Evolutionary conservation across 148 eudicot species (phyloP).

Genomic region (Drosera capensis): DNA sequence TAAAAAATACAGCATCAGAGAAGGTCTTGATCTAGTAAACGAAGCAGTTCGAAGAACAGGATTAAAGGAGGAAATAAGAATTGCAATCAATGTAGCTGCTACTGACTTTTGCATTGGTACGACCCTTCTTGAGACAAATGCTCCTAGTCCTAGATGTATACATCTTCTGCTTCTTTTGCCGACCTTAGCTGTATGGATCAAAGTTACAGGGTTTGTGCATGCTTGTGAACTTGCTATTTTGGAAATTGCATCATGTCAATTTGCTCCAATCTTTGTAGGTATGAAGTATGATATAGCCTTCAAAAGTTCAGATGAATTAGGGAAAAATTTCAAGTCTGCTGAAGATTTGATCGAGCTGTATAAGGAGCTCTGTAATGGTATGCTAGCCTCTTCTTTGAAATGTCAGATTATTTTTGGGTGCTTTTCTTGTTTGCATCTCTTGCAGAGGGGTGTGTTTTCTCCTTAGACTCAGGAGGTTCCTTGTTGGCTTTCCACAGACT

Average conservation of each 20-base stretch:
- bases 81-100: constrained; percentile 77
- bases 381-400: constrained; percentile 2
- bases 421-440: too few relatives aligned
- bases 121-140: too few relatives aligned
- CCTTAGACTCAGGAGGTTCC: too few relatives aligned
- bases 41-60: constrained; percentile 84
- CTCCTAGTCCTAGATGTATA: too few relatives aligned
- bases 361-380: constrained; percentile 76
- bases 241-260: background rate
- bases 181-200: too few relatives aligned
- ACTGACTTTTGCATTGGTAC: constrained; percentile 97
- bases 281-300: constrained; percentile 84
- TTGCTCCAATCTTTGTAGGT: constrained; percentile 28
- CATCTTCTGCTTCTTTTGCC: too few relatives aligned
- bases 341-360: constrained; percentile 91
- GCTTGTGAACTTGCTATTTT: background rate
- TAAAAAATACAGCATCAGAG: constrained; percentile 54
- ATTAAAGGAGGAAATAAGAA: constrained; percentile 69
- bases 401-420: too few relatives aligned
- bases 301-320: constrained; percentile 64
- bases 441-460: too few relatives aligned
- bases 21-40: constrained; percentile 79
- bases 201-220: too few relatives aligned
- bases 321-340: constrained; percentile 81
- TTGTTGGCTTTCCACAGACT: constrained; percentile 25